Base-by-base conservation (phyloP, 306 rosid species). In the Arachis hypogaea region DNA sequence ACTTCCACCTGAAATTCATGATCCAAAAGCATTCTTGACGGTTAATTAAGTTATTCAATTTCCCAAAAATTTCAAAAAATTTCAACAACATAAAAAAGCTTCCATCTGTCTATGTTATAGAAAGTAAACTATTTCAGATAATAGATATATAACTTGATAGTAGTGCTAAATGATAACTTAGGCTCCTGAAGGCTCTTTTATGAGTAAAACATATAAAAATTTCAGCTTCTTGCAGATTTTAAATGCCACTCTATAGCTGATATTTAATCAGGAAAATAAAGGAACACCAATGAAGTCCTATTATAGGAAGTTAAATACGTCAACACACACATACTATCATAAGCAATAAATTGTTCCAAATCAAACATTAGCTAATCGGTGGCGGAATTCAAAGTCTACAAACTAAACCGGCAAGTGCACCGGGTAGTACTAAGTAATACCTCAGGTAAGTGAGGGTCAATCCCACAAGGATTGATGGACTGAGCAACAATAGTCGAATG, bases 211-310 rank as follows among this genome's bases (percentile, higher is more conserved):
- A 30, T 33, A 30, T 41, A 56, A 71, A 71, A 57, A 14, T 58
- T 57, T 55, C 43, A 69, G 50, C 28, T 16, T 69, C 52, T 43
- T 28, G 75, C 11, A 57, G 29, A 57, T 55, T 70, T 57, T 70
- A 56, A 59, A 71, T 29, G 36, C 45, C 30, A 71, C 56, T 18
- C 30, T 36, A 71, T 43, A 43, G 56, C 11, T 56, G 33, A 52
- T 29, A 67, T 67, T 47, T 29, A 33, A 11, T 51, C 54, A 14
- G 36, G 52, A 68, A 38, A 36, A 47, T n/a, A 22, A 14, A 51
- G 14, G 14, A 58, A 45, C 14, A 14, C 14, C 58, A 60, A 5
- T 7, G 60, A n/a, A 8, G 57, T 44, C 9, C 28, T 41, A 63
- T 46, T 41, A 30, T 11, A 16, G 10, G 55, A 29, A 50, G 11